phyloP scores from a whole-genome alignment of 352 stramenopile species.

The Phytopythium boreale region DNA sequence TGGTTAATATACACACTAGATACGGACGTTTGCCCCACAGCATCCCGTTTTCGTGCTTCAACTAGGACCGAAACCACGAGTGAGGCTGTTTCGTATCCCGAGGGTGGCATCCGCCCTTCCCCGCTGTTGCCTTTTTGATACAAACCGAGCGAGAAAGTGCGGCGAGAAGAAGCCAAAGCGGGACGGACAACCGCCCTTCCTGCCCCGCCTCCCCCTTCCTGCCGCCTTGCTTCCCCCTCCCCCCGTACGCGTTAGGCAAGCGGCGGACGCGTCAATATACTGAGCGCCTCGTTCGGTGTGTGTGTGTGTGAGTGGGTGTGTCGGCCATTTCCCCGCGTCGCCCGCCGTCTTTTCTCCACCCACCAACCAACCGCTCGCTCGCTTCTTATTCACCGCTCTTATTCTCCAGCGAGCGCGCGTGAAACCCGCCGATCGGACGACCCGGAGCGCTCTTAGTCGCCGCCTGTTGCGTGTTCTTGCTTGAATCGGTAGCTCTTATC shows the following conservation, averaged over 20 bases:
- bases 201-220: not conserved
- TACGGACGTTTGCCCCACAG: not conserved
- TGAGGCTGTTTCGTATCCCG: constrained; percentile 2
- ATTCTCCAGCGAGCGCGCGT: not conserved
- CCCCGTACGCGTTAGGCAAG: not conserved
- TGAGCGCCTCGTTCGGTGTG: not conserved
- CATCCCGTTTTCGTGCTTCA: not conserved
- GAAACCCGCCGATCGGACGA: not conserved
- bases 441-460: not conserved
- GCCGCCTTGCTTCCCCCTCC: not conserved
- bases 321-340: not conserved
- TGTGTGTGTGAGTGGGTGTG: not conserved
- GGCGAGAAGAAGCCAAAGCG: not conserved
- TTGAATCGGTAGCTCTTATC: not conserved
- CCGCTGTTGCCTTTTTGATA: constrained; percentile 5
- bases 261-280: constrained; percentile 1
- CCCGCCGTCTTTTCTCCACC: not conserved
- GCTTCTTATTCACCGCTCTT: not conserved
- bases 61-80: constrained; percentile 2
- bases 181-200: not conserved
- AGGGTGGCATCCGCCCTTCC: not conserved
- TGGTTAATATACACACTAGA: not conserved
- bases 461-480: not conserved
- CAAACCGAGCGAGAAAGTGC: constrained; percentile 6
- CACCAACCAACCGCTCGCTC: not conserved